Base-by-base conservation (phyloP, 2,329 filamentous ascomycete genomes). In the Purpureocillium lavendulum region DNA sequence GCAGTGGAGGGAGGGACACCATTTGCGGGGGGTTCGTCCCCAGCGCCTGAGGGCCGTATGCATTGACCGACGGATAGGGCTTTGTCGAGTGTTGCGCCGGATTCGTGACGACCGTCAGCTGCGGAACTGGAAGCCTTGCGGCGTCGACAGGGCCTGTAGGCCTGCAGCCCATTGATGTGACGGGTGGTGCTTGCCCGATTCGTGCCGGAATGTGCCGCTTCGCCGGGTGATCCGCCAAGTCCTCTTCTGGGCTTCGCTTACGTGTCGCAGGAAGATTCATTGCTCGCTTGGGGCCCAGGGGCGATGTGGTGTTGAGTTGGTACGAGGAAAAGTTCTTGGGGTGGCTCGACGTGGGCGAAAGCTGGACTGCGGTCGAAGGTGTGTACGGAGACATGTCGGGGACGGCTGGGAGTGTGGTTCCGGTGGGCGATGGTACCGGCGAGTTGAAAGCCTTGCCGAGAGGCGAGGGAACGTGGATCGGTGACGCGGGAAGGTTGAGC, bases 41-140 rank as follows among this genome's bases (percentile, higher is more conserved):
- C 12, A 69, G 59, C 31, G 63, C 62, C 32, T 70, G 64, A 3
- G 63, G 53, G 34, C 62, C 55, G 45, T 66, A 73, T 31, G 64
- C 59, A 8, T 62, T 56, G 30, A 64, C 49, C 14, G 55, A 42
- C 9, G 62, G 53, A 41, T 64, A 66, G 33, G 61, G 50, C 4
- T 37, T 40, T 12, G 46, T 34, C 35, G 52, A 49, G 6, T 43
- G 33, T 2, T 49, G 42, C 41, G 45, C 36, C 26, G 63, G 54
- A 42, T 61, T 66, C 3, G 77, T 77, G 39, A 82, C 74, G 33
- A 84, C 65, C 8, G 80, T 76, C n/a, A 89, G 70, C 45, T 82
- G 84, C 17, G 85, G 85, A 4, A 83, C 72, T 13, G 84, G 79
- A 12, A 88, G 67, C 32, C 84, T 75, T 9, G 49, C 45, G 0